Evolutionary conservation across 2,329 filamentous ascomycete genomes (phyloP).

Genomic region (Aspergillus sp.): DNA sequence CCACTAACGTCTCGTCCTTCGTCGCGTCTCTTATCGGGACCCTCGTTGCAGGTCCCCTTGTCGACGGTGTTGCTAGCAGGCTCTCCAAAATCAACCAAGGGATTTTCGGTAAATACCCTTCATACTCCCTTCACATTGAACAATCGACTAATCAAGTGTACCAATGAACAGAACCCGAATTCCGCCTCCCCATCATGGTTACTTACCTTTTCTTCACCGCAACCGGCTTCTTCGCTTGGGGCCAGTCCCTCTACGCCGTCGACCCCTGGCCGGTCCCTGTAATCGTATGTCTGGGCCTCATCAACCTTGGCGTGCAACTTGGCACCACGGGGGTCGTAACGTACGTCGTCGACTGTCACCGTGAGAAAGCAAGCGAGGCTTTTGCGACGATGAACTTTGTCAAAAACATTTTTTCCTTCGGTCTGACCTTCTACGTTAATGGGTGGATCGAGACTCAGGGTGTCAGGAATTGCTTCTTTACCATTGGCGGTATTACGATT

Average conservation of each 20-base stretch:
- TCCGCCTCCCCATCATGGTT: constrained; percentile 40
- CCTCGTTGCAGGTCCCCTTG: constrained; percentile 30
- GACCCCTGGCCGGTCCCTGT: constrained; percentile 35
- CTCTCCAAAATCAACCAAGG: constrained; percentile 38
- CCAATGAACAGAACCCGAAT: constrained; percentile 34
- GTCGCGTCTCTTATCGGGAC: constrained; percentile 37
- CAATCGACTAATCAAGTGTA: neutral
- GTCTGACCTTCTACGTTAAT: constrained; percentile 42
- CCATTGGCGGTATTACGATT: constrained; percentile 38
- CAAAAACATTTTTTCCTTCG: constrained; percentile 33
- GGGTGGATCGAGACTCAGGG: constrained; percentile 42
- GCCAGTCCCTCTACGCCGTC: constrained; percentile 28
- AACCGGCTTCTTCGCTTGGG: constrained; percentile 39
- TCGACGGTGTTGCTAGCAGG: constrained; percentile 35
- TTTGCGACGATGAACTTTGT: constrained; percentile 42
- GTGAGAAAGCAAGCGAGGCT: constrained; percentile 38
- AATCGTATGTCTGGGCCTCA: constrained; percentile 38
- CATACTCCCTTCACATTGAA: neutral
- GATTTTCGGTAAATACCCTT: constrained; percentile 27
- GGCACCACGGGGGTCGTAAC: constrained; percentile 39
- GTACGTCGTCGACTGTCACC: constrained; percentile 42
- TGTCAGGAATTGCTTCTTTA: constrained; percentile 38
- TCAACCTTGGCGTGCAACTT: constrained; percentile 40
- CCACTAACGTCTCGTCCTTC: constrained; percentile 34
- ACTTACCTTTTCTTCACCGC: constrained; percentile 37